Evolutionary conservation across 2,329 filamentous ascomycete species (phyloP).

Genomic region (Epichloe aotearoae): DNA sequence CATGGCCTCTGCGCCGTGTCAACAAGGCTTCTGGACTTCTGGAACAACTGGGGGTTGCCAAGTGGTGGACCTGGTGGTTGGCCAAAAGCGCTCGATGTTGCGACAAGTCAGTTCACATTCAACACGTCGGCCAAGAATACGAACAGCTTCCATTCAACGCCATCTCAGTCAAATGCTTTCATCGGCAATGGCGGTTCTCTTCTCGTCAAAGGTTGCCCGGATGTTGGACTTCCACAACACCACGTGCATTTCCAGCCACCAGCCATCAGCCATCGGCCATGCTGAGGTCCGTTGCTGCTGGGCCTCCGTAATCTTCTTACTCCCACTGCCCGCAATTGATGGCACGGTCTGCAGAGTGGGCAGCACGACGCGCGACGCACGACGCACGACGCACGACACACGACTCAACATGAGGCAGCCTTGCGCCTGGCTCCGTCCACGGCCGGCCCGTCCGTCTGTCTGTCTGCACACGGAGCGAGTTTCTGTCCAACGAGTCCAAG

Average conservation of each 20-base stretch:
- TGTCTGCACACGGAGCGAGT: background rate
- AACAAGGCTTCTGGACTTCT: background rate
- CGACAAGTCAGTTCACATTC: no score
- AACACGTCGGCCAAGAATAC: no score
- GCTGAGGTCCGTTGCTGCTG: no score
- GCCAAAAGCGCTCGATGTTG: background rate
- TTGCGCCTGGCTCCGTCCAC: background rate
- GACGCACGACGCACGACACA: background rate
- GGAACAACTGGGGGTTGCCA: background rate
- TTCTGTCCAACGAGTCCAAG: conserved; percentile 1
- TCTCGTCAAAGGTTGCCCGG: no score
- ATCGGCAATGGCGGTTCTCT: background rate
- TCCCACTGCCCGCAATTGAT: no score
- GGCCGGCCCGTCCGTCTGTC: background rate
- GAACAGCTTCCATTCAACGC: background rate
- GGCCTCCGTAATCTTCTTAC: no score
- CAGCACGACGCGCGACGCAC: no score
- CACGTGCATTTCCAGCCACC: no score
- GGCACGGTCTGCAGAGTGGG: no score
- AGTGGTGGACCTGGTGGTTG: background rate
- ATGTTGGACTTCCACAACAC: no score
- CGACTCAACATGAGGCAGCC: background rate
- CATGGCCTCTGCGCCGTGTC: background rate
- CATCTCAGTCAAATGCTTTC: no score
- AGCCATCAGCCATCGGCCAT: no score